Conservation (phyloP, 305 asterid genomes). For the Fraxinus dipetala region DNA sequence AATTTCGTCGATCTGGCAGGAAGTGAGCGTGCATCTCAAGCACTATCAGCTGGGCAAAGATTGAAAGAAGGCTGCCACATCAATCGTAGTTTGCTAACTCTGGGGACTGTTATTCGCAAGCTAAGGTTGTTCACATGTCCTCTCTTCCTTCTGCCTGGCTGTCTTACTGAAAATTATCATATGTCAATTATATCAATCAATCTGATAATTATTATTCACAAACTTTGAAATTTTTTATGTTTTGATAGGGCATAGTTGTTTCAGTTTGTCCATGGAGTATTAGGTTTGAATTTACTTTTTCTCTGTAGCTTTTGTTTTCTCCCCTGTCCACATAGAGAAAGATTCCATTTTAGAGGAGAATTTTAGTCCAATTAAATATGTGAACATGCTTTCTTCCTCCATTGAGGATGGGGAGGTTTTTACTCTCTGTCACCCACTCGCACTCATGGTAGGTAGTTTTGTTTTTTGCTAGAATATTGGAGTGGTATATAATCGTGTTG, state of each 20-base stretch:
- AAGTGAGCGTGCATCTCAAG: slow-evolving; percentile 96
- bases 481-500: slow-evolving; percentile 2
- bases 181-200: neutral
- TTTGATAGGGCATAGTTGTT: neutral
- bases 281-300: neutral
- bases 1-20: slow-evolving; percentile 97
- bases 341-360: slow-evolving; percentile 14
- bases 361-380: slow-evolving; percentile 6
- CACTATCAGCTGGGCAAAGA: slow-evolving; percentile 84
- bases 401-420: neutral
- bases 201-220: neutral
- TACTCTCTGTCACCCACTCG: neutral
- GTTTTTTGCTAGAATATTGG: neutral
- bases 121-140: slow-evolving; percentile 54
- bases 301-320: neutral
- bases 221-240: neutral
- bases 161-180: neutral
- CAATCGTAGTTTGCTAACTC: slow-evolving; percentile 91
- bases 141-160: slow-evolving; percentile 5
- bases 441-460: neutral
- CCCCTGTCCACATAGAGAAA: neutral
- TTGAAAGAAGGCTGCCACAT: slow-evolving; percentile 99
- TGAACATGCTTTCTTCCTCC: neutral
- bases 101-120: slow-evolving; percentile 92
- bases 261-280: neutral